Conservation (phyloP, 2,329 filamentous ascomycete species). For the Chaetothyriales sp. region DNA sequence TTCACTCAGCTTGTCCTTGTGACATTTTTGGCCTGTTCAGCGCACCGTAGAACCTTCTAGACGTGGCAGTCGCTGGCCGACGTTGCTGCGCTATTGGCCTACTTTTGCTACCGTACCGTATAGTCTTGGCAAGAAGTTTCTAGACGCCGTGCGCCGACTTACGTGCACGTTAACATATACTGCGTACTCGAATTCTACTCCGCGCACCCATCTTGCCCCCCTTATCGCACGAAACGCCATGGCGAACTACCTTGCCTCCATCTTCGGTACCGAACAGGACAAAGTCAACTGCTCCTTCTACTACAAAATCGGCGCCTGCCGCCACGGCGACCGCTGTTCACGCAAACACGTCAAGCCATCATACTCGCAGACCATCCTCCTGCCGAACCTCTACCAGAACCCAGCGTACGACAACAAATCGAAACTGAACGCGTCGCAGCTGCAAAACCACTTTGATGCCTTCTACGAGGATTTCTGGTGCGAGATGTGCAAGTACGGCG, state of each 20-base stretch:
- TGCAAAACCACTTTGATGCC: constrained; percentile 98
- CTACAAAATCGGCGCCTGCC: constrained; percentile 98
- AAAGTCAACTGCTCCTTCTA: constrained; percentile 99
- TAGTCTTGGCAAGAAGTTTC: background rate
- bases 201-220: too few species aligned
- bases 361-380: constrained; percentile 92
- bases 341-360: constrained; percentile 98
- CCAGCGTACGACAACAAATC: constrained; percentile 91
- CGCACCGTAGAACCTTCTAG: too few species aligned
- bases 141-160: background rate
- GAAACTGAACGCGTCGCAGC: constrained; percentile 90
- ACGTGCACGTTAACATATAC: too few species aligned
- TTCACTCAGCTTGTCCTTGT: too few species aligned
- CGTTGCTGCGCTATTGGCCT: background rate
- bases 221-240: constrained; percentile 33
- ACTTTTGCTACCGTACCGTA: background rate
- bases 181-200: too few species aligned
- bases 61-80: background rate
- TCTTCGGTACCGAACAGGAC: constrained; percentile 99
- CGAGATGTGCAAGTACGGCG: constrained; percentile 97
- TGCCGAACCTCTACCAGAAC: constrained; percentile 98
- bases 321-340: constrained; percentile 94
- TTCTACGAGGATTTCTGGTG: constrained; percentile 99
- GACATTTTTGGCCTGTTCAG: too few species aligned
- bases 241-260: constrained; percentile 97